These are phyloP conservation scores for Nepenthes mirabilis DNA, from an alignment of 148 eudicot species.

Conservation along the genomic window DNA sequence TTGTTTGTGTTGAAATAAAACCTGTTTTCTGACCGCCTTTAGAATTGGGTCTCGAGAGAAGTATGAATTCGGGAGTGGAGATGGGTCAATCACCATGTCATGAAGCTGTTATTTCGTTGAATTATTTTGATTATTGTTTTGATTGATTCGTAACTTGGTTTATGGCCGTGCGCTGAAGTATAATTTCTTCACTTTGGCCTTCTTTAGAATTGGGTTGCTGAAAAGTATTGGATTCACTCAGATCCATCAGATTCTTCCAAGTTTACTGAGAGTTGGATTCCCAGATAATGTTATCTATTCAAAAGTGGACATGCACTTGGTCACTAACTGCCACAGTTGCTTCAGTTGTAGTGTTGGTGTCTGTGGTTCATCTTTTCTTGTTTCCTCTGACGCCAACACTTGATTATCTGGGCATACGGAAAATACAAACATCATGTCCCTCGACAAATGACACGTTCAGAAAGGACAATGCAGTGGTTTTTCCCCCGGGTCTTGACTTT, in stretches of 20 bases:
- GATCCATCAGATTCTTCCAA: constrained; percentile 4
- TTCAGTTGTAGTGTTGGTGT: constrained; percentile 31
- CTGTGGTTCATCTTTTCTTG: constrained; percentile 48
- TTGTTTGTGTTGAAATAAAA: too few relatives aligned
- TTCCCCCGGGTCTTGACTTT: constrained; percentile 16
- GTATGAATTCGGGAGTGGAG: too few relatives aligned
- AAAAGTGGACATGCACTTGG: constrained; percentile 55
- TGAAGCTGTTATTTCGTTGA: too few relatives aligned
- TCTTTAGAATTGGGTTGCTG: constrained; percentile 8
- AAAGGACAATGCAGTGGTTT: constrained; percentile 11
- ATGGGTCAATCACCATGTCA: too few relatives aligned
- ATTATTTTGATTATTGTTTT: too few relatives aligned
- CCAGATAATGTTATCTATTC: constrained; percentile 31
- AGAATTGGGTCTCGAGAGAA: too few relatives aligned
- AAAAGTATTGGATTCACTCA: constrained; percentile 1
- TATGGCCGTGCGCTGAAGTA: too few relatives aligned
- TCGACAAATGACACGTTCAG: constrained; percentile 23
- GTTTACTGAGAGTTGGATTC: constrained; percentile 10
- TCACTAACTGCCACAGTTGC: constrained; percentile 39
- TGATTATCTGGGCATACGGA: constrained; percentile 30
- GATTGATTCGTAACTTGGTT: too few relatives aligned
- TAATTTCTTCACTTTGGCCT: background rate
- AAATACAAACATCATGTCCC: constrained; percentile 27
- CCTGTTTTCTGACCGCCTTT: too few relatives aligned
- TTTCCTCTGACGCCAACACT: constrained; percentile 33